Conservation (phyloP, 306 rosid species). For the Mucuna pruriens region DNA sequence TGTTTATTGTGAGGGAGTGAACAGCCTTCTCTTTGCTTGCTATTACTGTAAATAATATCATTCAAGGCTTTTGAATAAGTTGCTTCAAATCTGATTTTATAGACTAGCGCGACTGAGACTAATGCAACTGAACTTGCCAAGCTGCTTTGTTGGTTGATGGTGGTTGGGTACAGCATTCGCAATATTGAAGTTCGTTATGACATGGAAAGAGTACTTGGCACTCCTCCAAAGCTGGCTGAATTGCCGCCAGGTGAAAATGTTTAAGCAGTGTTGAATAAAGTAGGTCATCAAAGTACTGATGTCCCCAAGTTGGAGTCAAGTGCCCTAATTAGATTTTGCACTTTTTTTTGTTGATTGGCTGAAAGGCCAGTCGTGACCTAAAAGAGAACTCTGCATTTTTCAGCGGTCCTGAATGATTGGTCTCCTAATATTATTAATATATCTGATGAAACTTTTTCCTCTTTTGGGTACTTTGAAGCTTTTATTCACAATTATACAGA, state of each 20-base stretch:
- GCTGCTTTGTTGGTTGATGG: slow-evolving; percentile 94
- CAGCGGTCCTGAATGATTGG: slow-evolving; percentile 24
- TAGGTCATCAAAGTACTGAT: not conserved
- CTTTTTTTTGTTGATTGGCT: slow-evolving; percentile 28
- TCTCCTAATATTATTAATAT: slow-evolving; percentile 18
- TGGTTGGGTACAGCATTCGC: slow-evolving; percentile 94
- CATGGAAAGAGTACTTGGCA: slow-evolving; percentile 95
- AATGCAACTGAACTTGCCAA: slow-evolving; percentile 88
- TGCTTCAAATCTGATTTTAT: slow-evolving; percentile 29
- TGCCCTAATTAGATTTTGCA: slow-evolving; percentile 26
- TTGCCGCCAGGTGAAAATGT: slow-evolving; percentile 90
- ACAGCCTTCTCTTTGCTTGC: not conserved
- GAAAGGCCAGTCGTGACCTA: slow-evolving; percentile 29
- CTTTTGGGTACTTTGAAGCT: not conserved
- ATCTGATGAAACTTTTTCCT: not conserved
- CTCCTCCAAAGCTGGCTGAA: slow-evolving; percentile 83
- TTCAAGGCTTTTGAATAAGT: slow-evolving; percentile 11
- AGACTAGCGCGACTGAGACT: slow-evolving; percentile 81
- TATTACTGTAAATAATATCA: slow-evolving; percentile 2
- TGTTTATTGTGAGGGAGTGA: slow-evolving; percentile 1
- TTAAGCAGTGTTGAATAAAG: slow-evolving; percentile 33
- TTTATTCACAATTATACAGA: slow-evolving; percentile 8
- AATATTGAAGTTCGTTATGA: slow-evolving; percentile 94
- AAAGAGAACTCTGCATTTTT: slow-evolving; percentile 38
- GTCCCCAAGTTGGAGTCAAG: slow-evolving; percentile 9